phyloP scores from a whole-genome alignment of 2,329 filamentous ascomycete species.

The Penicillium hordei region DNA sequence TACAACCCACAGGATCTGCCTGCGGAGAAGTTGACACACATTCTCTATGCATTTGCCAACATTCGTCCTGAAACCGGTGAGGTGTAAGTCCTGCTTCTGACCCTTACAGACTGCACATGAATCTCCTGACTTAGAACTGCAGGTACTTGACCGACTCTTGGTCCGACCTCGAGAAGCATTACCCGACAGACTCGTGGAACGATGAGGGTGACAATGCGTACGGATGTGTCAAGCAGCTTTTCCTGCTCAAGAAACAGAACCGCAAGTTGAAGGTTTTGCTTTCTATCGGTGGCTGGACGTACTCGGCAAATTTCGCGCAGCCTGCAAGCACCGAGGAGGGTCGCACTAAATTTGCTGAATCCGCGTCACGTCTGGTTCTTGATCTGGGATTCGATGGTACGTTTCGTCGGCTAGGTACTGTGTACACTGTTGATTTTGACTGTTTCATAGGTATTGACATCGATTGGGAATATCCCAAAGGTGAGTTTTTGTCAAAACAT shows the following conservation, averaged over 20 bases:
- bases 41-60: slow-evolving; percentile 94
- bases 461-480: slow-evolving; percentile 51
- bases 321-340: slow-evolving; percentile 65
- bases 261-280: slow-evolving; percentile 76
- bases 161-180: slow-evolving; percentile 69
- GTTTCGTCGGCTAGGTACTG: slow-evolving; percentile 1
- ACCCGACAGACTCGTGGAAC: slow-evolving; percentile 65
- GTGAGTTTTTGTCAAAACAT: slow-evolving; percentile 22
- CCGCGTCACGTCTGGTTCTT: slow-evolving; percentile 72
- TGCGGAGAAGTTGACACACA: slow-evolving; percentile 76
- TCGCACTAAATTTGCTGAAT: slow-evolving; percentile 65
- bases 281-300: slow-evolving; percentile 79
- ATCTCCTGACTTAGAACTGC: slow-evolving; percentile 1
- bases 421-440: slow-evolving; percentile 1
- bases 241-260: slow-evolving; percentile 71
- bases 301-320: slow-evolving; percentile 71
- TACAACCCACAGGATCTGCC: slow-evolving; percentile 81
- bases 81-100: slow-evolving; percentile 54
- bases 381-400: slow-evolving; percentile 69
- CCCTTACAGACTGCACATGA: not conserved
- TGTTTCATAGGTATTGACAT: slow-evolving; percentile 42
- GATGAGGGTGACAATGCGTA: slow-evolving; percentile 72
- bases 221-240: slow-evolving; percentile 75
- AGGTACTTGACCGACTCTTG: slow-evolving; percentile 63
- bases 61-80: slow-evolving; percentile 73